Conservation (phyloP, 306 rosid species). For the Prunus dulcis region DNA sequence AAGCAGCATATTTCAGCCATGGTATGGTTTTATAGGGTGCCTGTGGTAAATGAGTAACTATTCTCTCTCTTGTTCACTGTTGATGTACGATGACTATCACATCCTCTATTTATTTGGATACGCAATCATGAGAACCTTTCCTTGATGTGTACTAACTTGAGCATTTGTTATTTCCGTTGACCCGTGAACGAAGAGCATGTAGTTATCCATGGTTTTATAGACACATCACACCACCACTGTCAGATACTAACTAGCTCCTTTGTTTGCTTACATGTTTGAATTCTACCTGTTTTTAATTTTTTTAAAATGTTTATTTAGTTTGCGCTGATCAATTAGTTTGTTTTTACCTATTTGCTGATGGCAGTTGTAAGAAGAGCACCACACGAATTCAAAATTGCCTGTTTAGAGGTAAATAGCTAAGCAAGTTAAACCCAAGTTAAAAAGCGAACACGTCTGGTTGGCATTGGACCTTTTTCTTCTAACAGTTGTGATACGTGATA, state of each 20-base stretch:
- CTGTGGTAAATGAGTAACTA: not conserved
- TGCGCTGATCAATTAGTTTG: slow-evolving; percentile 29
- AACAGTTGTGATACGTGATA: not conserved
- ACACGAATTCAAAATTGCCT: slow-evolving; percentile 96
- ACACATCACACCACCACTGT: not conserved
- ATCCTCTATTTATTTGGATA: not conserved
- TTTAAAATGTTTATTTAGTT: not conserved
- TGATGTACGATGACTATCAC: not conserved
- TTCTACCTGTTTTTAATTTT: slow-evolving; percentile 2
- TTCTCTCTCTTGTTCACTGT: not conserved
- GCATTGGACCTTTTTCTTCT: slow-evolving; percentile 10
- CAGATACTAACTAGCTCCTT: not conserved
- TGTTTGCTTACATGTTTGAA: not conserved
- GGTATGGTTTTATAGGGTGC: not conserved
- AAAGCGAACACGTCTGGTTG: slow-evolving; percentile 7
- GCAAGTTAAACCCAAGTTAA: slow-evolving; percentile 9
- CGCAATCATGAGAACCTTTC: not conserved
- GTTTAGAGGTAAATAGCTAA: slow-evolving; percentile 72
- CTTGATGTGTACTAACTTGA: not conserved
- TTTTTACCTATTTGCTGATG: slow-evolving; percentile 22
- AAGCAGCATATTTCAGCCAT: not conserved
- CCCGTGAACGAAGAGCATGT: not conserved
- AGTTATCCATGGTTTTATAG: not conserved
- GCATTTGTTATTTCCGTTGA: not conserved
- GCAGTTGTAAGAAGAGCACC: slow-evolving; percentile 98